Evolutionary conservation across 1,284 basidiomycete genomes (phyloP).

Genomic region (Ustilago curta): DNA sequence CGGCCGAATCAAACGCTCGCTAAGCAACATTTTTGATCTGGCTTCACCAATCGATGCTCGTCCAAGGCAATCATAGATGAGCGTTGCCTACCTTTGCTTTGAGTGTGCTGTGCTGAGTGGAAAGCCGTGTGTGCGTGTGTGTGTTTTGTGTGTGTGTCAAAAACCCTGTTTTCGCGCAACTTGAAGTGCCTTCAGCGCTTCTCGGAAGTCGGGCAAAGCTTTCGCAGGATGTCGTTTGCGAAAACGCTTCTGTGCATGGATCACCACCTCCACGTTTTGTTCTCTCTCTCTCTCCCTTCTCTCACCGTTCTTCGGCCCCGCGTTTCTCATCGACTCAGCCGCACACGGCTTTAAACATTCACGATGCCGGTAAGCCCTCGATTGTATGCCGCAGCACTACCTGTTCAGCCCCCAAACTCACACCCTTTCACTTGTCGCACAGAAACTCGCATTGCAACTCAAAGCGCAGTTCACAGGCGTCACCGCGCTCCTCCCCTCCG

Average conservation of each 20-base stretch:
- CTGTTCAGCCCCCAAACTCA: background rate
- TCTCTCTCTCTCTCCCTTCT: background rate
- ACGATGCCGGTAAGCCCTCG: slow-evolving; percentile 22
- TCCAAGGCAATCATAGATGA: background rate
- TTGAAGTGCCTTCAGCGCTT: slow-evolving; percentile 7
- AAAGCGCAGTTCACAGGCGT: slow-evolving; percentile 63
- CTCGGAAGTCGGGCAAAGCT: slow-evolving; percentile 13
- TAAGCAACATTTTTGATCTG: slow-evolving; percentile 29
- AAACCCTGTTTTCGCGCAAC: slow-evolving; percentile 15
- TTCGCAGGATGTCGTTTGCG: slow-evolving; percentile 10
- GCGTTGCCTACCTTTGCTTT: background rate
- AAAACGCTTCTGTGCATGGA: background rate
- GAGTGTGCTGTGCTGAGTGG: background rate
- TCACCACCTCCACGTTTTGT: background rate
- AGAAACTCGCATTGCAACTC: slow-evolving; percentile 61
- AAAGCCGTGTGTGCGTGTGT: background rate
- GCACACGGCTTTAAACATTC: background rate
- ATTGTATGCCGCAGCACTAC: too few relatives aligned
- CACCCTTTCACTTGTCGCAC: background rate
- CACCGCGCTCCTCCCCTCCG: slow-evolving; percentile 51
- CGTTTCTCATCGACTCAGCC: background rate
- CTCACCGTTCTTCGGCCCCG: background rate
- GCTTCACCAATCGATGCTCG: slow-evolving; percentile 3
- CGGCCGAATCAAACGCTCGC: slow-evolving; percentile 20
- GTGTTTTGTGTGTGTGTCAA: background rate